phyloP scores from a whole-genome alignment of 2,329 filamentous ascomycete genomes.

The Aspergillus nomiae region DNA sequence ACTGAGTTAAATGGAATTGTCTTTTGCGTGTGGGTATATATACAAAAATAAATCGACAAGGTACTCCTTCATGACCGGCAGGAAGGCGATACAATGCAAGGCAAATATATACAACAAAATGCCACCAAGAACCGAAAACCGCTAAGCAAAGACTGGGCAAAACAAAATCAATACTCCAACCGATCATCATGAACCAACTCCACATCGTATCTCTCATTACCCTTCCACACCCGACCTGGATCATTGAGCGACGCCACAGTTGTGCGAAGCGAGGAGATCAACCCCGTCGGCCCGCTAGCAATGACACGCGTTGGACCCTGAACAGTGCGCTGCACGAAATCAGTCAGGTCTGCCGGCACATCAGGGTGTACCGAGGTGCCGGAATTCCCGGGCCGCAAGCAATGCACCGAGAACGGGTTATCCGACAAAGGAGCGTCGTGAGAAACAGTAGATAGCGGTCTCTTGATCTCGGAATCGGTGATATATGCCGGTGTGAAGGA shows the following conservation, averaged over 20 bases:
- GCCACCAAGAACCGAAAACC: not conserved
- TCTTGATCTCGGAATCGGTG: not conserved
- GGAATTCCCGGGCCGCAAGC: conserved; percentile 8
- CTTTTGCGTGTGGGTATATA: not conserved
- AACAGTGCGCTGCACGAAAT: conserved; percentile 49
- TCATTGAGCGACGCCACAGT: conserved; percentile 59
- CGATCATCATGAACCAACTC: conserved; percentile 62
- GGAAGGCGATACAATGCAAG: not conserved
- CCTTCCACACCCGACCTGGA: conserved; percentile 58
- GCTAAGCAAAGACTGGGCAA: not conserved
- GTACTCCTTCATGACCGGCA: not conserved
- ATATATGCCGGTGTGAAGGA: not conserved
- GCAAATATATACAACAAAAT: not conserved
- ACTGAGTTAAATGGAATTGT: not conserved
- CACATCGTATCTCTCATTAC: conserved; percentile 59
- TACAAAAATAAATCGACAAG: not conserved
- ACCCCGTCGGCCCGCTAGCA: conserved; percentile 62
- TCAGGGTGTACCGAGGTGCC: conserved; percentile 20
- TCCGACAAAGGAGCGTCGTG: not conserved
- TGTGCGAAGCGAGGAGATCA: conserved; percentile 60
- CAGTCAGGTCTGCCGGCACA: conserved; percentile 51
- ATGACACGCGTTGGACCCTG: conserved; percentile 57
- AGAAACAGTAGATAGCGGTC: not conserved
- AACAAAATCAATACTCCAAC: conserved; percentile 36
- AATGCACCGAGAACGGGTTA: conserved; percentile 13